Evolutionary conservation across 148 eudicot species (phyloP).

Genomic region (Camellia granthamiana): DNA sequence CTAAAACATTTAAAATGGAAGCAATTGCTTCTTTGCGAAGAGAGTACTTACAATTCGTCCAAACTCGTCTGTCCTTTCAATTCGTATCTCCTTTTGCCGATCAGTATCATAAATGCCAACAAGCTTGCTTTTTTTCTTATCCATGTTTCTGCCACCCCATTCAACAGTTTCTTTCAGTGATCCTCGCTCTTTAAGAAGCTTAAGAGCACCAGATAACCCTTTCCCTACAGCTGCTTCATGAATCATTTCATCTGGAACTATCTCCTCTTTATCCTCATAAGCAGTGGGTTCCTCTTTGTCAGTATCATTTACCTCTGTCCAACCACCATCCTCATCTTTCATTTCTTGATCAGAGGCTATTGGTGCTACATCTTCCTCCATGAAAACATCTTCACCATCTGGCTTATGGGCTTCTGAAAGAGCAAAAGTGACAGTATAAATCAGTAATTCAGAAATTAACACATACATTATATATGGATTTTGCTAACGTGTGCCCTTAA

Average conservation of each 20-base stretch:
- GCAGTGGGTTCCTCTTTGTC: slow-evolving; percentile 36
- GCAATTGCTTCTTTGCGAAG: slow-evolving; percentile 1
- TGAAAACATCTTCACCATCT: slow-evolving; percentile 78
- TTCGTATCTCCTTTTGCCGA: slow-evolving; percentile 64
- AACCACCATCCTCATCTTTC: slow-evolving; percentile 49
- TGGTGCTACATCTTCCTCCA: slow-evolving; percentile 88
- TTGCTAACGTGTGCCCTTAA: too few species aligned
- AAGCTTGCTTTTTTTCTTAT: slow-evolving; percentile 94
- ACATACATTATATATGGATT: neutral
- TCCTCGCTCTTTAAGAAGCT: slow-evolving; percentile 77
- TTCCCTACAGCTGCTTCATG: slow-evolving; percentile 90
- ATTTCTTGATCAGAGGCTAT: slow-evolving; percentile 40
- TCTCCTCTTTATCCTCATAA: slow-evolving; percentile 47
- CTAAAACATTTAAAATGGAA: neutral
- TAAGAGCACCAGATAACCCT: slow-evolving; percentile 76
- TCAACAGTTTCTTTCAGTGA: slow-evolving; percentile 83
- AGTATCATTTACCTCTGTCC: slow-evolving; percentile 56
- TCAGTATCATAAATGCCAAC: slow-evolving; percentile 70
- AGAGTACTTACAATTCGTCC: slow-evolving; percentile 84
- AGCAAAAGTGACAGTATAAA: slow-evolving; percentile 21
- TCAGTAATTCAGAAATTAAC: slow-evolving; percentile 1
- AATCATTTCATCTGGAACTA: slow-evolving; percentile 64
- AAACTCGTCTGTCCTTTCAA: slow-evolving; percentile 90
- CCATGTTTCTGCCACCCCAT: slow-evolving; percentile 99
- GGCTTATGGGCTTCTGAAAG: slow-evolving; percentile 68